phyloP scores from a whole-genome alignment of 768 basidiomycete species.

The Tubosaeta brunneosetosa region DNA sequence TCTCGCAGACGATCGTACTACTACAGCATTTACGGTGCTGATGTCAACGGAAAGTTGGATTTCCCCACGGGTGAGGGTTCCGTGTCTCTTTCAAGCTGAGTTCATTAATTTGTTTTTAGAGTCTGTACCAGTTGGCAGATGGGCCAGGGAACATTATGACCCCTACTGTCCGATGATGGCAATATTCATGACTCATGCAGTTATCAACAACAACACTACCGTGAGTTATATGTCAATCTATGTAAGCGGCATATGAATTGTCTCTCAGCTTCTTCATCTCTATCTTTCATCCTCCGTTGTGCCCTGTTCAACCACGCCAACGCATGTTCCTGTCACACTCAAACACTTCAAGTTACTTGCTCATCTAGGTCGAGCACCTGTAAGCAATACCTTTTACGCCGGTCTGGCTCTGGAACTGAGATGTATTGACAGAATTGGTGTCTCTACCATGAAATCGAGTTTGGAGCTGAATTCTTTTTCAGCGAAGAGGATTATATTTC shows the following conservation, averaged over 20 bases:
- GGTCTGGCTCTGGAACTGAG: not conserved
- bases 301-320: conserved; percentile 15
- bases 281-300: conserved; percentile 34
- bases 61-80: conserved; percentile 50
- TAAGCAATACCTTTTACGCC: conserved; percentile 30
- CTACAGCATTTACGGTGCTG: conserved; percentile 36
- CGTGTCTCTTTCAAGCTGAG: not conserved
- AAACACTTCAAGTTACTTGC: conserved; percentile 77
- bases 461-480: conserved; percentile 63
- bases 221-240: conserved; percentile 14
- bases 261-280: conserved; percentile 44
- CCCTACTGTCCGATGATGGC: conserved; percentile 55
- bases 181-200: conserved; percentile 66
- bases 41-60: conserved; percentile 45
- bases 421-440: conserved; percentile 39
- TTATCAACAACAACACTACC: conserved; percentile 56
- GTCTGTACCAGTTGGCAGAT: conserved; percentile 51
- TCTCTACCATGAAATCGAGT: conserved; percentile 58
- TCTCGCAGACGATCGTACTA: conserved; percentile 54
- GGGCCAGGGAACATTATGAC: conserved; percentile 57
- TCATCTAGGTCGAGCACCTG: conserved; percentile 56
- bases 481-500: conserved; percentile 66
- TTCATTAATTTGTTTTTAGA: conserved; percentile 36
- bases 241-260: not conserved
- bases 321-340: conserved; percentile 63